These are phyloP conservation scores for Wallacemonas sp. DNA, from an alignment of 208 protist genomes.

Conservation along the genomic window DNA sequence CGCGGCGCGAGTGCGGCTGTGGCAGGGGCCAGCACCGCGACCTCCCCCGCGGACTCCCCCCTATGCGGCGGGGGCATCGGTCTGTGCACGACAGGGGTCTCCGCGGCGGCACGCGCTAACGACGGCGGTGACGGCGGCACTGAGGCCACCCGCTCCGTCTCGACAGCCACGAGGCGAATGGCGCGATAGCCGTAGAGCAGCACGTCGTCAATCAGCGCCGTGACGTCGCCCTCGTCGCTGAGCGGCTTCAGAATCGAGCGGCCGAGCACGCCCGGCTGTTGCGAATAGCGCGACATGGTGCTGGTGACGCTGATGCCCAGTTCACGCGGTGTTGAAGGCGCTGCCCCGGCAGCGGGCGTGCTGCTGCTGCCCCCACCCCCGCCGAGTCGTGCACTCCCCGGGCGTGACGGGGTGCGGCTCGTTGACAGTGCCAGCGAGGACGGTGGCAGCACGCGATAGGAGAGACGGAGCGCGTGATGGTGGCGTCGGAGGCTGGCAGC, in stretches of 20 bases:
- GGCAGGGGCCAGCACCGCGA: too few relatives aligned
- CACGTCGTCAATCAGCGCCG: constrained; percentile 20
- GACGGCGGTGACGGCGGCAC: background rate
- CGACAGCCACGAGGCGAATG: constrained; percentile 23
- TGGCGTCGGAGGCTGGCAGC: constrained; percentile 28
- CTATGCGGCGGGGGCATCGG: too few relatives aligned
- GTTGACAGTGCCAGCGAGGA: background rate
- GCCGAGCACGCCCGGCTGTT: constrained; percentile 13
- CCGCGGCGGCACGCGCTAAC: too few relatives aligned
- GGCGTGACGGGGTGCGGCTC: constrained; percentile 2
- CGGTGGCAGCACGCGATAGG: constrained; percentile 38
- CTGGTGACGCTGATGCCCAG: constrained; percentile 1
- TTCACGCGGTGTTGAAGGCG: background rate
- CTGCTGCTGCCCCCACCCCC: background rate
- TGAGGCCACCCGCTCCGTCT: background rate
- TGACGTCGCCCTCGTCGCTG: constrained; percentile 23
- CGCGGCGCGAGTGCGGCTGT: too few relatives aligned
- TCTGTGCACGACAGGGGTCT: too few relatives aligned
- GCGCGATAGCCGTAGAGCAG: constrained; percentile 26
- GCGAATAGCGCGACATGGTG: constrained; percentile 19
- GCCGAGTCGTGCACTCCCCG: background rate
- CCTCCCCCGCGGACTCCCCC: too few relatives aligned
- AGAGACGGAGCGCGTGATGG: constrained; percentile 31
- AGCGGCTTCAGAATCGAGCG: constrained; percentile 17
- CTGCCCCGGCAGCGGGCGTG: background rate